These are phyloP conservation scores for Tetradesmus lagerheimii DNA, from an alignment of 139 green algal species.

Conservation along the genomic window DNA sequence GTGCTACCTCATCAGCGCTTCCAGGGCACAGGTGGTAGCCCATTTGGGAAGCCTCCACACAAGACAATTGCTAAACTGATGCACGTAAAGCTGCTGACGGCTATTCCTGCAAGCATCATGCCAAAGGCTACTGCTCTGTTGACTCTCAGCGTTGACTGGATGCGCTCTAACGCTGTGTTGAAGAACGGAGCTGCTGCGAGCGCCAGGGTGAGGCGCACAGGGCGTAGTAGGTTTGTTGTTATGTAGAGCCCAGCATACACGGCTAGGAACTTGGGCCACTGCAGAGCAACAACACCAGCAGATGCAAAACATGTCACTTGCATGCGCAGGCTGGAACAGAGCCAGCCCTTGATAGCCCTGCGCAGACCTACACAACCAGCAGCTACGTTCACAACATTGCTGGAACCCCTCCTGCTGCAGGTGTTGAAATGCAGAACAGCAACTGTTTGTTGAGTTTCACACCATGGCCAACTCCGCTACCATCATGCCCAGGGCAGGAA, in stretches of 20 bases:
- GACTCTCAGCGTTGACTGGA: neutral
- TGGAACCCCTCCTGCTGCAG: too few relatives aligned
- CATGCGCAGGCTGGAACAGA: too few relatives aligned
- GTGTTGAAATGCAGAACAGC: too few relatives aligned
- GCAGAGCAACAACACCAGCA: neutral
- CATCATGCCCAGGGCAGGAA: too few relatives aligned
- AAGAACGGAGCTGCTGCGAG: slow-evolving; percentile 62
- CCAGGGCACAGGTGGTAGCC: slow-evolving; percentile 24
- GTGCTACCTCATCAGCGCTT: slow-evolving; percentile 10
- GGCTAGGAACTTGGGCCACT: slow-evolving; percentile 53
- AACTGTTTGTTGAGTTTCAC: too few relatives aligned
- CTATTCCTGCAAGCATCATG: slow-evolving; percentile 59
- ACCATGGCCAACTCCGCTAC: too few relatives aligned
- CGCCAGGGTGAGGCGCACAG: slow-evolving; percentile 57
- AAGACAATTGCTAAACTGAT: slow-evolving; percentile 34
- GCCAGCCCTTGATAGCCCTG: too few relatives aligned
- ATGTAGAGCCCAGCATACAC: slow-evolving; percentile 62
- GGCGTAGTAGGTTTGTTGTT: slow-evolving; percentile 54
- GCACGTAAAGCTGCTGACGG: slow-evolving; percentile 42
- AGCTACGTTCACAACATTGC: too few relatives aligned
- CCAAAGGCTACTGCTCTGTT: slow-evolving; percentile 58
- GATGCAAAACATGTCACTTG: too few relatives aligned
- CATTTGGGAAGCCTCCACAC: slow-evolving; percentile 61
- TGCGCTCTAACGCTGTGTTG: slow-evolving; percentile 24
- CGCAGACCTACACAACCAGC: too few relatives aligned